These are phyloP conservation scores for Diplodia mutila DNA, from an alignment of 2,329 filamentous ascomycete species.

Conservation along the genomic window DNA sequence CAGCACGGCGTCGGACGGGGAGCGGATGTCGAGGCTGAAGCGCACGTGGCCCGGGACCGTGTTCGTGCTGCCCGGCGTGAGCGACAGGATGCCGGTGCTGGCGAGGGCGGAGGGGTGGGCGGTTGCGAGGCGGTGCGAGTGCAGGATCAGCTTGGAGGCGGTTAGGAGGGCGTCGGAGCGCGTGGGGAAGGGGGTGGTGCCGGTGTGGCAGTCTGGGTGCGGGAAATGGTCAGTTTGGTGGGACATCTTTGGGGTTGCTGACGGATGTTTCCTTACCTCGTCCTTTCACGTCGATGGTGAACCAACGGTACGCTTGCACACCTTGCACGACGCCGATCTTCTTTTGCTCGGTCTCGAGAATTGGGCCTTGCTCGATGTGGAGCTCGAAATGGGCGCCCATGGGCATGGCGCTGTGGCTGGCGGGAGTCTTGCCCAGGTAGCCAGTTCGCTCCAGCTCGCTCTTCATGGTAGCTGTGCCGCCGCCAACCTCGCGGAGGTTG, in stretches of 20 bases:
- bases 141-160: constrained; percentile 68
- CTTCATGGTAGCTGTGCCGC: constrained; percentile 64
- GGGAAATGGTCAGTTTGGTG: not conserved
- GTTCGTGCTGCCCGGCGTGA: constrained; percentile 71
- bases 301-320: constrained; percentile 77
- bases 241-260: not conserved
- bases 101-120: constrained; percentile 62
- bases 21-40: constrained; percentile 71
- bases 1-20: constrained; percentile 60
- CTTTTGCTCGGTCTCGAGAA: constrained; percentile 66
- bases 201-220: constrained; percentile 68
- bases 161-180: constrained; percentile 71
- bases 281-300: constrained; percentile 67
- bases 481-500: constrained; percentile 64
- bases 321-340: constrained; percentile 72
- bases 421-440: constrained; percentile 64
- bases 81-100: constrained; percentile 69
- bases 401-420: constrained; percentile 62
- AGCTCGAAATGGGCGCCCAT: constrained; percentile 81
- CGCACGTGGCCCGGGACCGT: constrained; percentile 71
- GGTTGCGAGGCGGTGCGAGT: constrained; percentile 65
- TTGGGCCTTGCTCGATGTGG: constrained; percentile 82
- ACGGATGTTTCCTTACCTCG: constrained; percentile 34
- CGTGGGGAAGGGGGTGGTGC: constrained; percentile 70
- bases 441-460: constrained; percentile 72